Evolutionary conservation across 1,284 basidiomycete species (phyloP).

Genomic region (Ganoderma lucidum): DNA sequence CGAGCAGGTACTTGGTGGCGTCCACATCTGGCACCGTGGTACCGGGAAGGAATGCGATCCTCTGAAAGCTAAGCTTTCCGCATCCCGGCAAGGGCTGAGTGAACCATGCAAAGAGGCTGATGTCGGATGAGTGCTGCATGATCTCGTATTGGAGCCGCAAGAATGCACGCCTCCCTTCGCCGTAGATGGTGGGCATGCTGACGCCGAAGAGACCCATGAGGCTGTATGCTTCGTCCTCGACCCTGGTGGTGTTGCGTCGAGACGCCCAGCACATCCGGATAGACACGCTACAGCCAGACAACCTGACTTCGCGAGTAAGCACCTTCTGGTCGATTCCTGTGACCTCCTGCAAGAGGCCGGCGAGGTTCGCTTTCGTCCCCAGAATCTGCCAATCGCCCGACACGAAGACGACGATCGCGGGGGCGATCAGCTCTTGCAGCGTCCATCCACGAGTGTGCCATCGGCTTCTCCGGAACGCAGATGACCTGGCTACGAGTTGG

Average conservation of each 20-base stretch:
- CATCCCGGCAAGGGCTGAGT: neutral
- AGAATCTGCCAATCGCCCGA: neutral
- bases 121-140: constrained; percentile 11
- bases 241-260: neutral
- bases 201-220: constrained; percentile 2
- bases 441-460: constrained; percentile 1
- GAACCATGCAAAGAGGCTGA: constrained; percentile 11
- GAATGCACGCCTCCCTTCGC: constrained; percentile 13
- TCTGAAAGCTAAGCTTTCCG: neutral
- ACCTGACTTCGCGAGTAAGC: neutral
- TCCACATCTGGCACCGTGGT: neutral
- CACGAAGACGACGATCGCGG: neutral
- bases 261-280: neutral
- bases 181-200: constrained; percentile 6
- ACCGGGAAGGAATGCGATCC: neutral
- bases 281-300: neutral
- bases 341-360: neutral
- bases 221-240: constrained; percentile 1
- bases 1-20: neutral
- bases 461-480: neutral
- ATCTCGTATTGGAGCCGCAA: constrained; percentile 14
- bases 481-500: neutral
- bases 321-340: neutral
- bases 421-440: neutral
- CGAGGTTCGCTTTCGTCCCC: constrained; percentile 1